These are phyloP conservation scores for Arabidopsis hybrid DNA, from an alignment of 441 rosid species.

Conservation along the genomic window DNA sequence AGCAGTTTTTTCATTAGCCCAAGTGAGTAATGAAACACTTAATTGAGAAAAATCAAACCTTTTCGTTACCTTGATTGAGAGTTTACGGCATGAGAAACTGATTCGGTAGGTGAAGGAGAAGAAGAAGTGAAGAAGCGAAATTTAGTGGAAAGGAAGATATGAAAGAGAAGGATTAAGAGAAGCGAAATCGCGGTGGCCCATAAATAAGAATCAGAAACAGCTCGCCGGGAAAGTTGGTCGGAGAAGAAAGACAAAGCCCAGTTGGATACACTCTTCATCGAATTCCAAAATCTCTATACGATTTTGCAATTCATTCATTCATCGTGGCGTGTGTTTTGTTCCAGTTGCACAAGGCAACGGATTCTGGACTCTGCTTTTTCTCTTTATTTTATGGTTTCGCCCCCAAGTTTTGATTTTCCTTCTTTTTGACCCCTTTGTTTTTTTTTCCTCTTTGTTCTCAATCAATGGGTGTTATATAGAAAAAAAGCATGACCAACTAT, in stretches of 20 bases:
- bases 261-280: conserved; percentile 25
- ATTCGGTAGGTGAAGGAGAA: conserved; percentile 34
- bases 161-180: conserved; percentile 49
- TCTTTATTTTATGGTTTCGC: not conserved
- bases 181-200: conserved; percentile 49
- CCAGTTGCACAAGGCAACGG: conserved; percentile 4
- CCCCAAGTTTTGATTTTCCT: not conserved
- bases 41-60: not conserved
- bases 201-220: conserved; percentile 44
- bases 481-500: not conserved
- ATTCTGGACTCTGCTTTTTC: not conserved
- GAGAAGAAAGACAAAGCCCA: conserved; percentile 14
- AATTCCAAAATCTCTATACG: conserved; percentile 1
- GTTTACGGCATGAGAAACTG: conserved; percentile 30
- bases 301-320: not conserved
- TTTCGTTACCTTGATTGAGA: conserved; percentile 45
- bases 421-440: not conserved
- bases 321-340: conserved; percentile 4
- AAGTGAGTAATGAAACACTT: not conserved
- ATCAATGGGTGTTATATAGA: not conserved
- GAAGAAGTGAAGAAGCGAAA: conserved; percentile 33
- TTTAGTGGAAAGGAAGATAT: conserved; percentile 29
- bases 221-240: conserved; percentile 28
- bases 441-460: not conserved
- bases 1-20: not conserved